These are phyloP conservation scores for Pythium biforme DNA, from an alignment of 352 stramenopile genomes.

Conservation along the genomic window DNA sequence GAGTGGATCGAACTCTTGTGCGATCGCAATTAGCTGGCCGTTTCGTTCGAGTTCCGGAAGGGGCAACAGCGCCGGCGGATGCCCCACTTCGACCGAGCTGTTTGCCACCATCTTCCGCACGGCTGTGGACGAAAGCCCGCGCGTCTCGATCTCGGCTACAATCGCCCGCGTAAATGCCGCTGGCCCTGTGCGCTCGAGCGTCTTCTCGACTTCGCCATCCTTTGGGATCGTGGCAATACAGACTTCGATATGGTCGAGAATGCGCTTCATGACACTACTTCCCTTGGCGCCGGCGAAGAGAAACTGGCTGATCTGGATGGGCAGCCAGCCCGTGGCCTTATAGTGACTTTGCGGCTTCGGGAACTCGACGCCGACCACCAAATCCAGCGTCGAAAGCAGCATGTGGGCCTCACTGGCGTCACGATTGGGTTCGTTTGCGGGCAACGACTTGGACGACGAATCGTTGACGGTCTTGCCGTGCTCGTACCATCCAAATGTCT, in stretches of 20 bases:
- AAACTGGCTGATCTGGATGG: slow-evolving; percentile 19
- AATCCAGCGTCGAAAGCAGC: neutral
- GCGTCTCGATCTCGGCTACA: slow-evolving; percentile 3
- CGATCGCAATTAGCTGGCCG: slow-evolving; percentile 10
- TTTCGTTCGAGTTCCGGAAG: slow-evolving; percentile 4
- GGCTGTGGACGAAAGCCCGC: neutral
- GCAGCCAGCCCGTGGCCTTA: slow-evolving; percentile 8
- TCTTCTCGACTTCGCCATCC: slow-evolving; percentile 9
- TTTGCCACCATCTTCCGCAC: neutral
- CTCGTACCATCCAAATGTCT: slow-evolving; percentile 16
- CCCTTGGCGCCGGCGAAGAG: slow-evolving; percentile 13
- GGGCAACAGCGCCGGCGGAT: slow-evolving; percentile 4
- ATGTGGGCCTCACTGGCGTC: too few species aligned
- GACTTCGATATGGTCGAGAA: slow-evolving; percentile 12
- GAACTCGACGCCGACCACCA: slow-evolving; percentile 16
- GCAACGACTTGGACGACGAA: too few species aligned
- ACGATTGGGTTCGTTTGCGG: too few species aligned
- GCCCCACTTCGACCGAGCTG: neutral
- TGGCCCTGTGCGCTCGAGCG: slow-evolving; percentile 13
- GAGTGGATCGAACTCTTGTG: neutral
- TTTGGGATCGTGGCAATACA: neutral
- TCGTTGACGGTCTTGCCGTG: too few species aligned
- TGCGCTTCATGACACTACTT: neutral
- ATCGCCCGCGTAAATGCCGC: slow-evolving; percentile 20
- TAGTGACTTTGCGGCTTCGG: slow-evolving; percentile 7